Evolutionary conservation across 1,284 basidiomycete genomes (phyloP).

Genomic region (Puccinia triticina): DNA sequence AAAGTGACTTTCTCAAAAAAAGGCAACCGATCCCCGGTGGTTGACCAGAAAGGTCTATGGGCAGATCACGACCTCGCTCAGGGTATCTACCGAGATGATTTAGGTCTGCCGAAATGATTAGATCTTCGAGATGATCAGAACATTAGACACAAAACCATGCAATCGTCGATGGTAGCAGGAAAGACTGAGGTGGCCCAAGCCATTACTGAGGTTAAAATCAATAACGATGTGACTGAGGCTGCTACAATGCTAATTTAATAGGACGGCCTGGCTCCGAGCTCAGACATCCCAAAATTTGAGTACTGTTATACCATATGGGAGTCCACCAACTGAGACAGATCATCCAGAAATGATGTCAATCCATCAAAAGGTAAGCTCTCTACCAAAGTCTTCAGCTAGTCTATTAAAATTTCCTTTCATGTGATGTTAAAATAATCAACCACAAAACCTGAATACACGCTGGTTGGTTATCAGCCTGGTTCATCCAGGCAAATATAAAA

Average conservation of each 20-base stretch:
- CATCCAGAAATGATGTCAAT: background rate
- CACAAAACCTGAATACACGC: background rate
- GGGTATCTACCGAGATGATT: too few relatives aligned
- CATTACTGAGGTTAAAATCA: too few relatives aligned
- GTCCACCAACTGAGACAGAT: background rate
- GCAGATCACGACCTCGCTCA: background rate
- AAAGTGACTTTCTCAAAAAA: too few relatives aligned
- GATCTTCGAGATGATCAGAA: too few relatives aligned
- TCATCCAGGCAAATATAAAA: too few relatives aligned
- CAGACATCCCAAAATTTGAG: background rate
- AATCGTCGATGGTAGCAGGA: too few relatives aligned
- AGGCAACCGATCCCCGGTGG: too few relatives aligned
- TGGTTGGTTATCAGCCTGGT: too few relatives aligned
- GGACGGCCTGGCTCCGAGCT: background rate
- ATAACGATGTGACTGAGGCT: background rate
- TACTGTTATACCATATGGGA: background rate
- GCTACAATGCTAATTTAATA: background rate
- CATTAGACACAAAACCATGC: too few relatives aligned
- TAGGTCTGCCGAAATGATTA: background rate
- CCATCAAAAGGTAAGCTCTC: background rate
- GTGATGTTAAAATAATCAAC: background rate
- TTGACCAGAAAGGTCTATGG: too few relatives aligned
- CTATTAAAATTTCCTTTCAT: background rate
- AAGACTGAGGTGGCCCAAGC: too few relatives aligned
- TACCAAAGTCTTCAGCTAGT: background rate